Evolutionary conservation across 495 filamentous ascomycete species (phyloP), one percentile per base, ranked within the genome.

Genomic region (Friedmanniomyces simplex): DNA sequence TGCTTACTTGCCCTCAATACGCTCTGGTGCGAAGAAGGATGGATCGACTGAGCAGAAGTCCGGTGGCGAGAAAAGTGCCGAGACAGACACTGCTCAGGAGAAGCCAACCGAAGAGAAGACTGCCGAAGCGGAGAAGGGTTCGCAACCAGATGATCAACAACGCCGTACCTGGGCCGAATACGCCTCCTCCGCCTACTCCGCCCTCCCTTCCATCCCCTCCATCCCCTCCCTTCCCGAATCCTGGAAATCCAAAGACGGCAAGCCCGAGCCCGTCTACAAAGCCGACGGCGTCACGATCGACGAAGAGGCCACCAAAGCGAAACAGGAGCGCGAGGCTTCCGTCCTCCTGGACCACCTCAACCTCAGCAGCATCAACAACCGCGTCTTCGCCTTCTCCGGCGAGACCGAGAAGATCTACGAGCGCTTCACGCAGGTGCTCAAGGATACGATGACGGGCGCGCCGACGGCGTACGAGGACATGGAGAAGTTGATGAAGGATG

Each of bases 401-500:
- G 89, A 91, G 60, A 89, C 87, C 2, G 79, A 86, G 65, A 82
- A 89, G 58, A 77, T 95, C 2, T 76, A 94, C 37, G 77, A 80
- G 43, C 85, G 84, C 58, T 98, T 98, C 77, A 88, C 87, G 20
- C 72, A 89, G 41, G 83, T 96, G 30, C 83, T 98, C 60, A 91
- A 89, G 64, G 91, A 96, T 69, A 74, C 95, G n/a, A 77, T 88
- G 55, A 91, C 88, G 68, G 91, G 91, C 52, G 91, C 87, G 7
- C 91, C 91, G 24, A 94, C 91, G 0, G 93, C 93, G 14, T 96
- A 94, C 67, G 79, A 85, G 65, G 93, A 98, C 71, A 82, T 98
- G 12, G 81, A 88, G 26, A 73, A 77, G 62, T 82, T 98, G 16
- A 76, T 98, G 32, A 88, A 86, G 14, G 86, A 88, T 66, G 84